Evolutionary conservation across 106 monocot genomes (phyloP).

Genomic region (Cymbidium sinense): DNA sequence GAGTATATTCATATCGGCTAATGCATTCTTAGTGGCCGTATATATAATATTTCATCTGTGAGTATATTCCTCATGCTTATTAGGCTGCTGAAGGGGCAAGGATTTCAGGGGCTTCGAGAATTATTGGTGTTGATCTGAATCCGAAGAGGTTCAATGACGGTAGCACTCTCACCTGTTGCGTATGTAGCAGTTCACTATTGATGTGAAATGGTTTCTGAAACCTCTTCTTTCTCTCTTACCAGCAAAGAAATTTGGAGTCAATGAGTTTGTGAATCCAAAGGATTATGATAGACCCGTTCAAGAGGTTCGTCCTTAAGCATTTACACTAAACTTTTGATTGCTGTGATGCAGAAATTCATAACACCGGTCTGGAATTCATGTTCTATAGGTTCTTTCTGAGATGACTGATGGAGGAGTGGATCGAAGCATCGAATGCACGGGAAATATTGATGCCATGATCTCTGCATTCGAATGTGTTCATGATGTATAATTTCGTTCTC

Average conservation of each 20-base stretch:
- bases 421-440: constrained; percentile 68
- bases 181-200: not conserved
- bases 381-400: constrained; percentile 51
- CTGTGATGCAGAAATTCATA: not conserved
- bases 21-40: not conserved
- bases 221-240: not conserved
- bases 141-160: constrained; percentile 35
- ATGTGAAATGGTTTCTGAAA: not conserved
- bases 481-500: constrained; percentile 31
- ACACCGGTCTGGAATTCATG: not conserved
- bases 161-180: not conserved
- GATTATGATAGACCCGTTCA: constrained; percentile 76
- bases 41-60: not conserved
- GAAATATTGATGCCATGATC: constrained; percentile 72
- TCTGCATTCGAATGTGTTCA: constrained; percentile 89
- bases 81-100: constrained; percentile 76
- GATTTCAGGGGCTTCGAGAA: constrained; percentile 56
- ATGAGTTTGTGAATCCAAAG: constrained; percentile 58
- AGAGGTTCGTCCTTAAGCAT: constrained; percentile 35
- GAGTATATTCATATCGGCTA: not conserved
- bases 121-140: constrained; percentile 71
- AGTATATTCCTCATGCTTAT: not conserved
- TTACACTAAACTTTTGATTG: not conserved
- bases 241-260: constrained; percentile 79
- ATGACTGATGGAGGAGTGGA: constrained; percentile 82